Evolutionary conservation across 805 yeast species (phyloP), one percentile per base, ranked within the genome.

Genomic region (Blastobotrys parvus): DNA sequence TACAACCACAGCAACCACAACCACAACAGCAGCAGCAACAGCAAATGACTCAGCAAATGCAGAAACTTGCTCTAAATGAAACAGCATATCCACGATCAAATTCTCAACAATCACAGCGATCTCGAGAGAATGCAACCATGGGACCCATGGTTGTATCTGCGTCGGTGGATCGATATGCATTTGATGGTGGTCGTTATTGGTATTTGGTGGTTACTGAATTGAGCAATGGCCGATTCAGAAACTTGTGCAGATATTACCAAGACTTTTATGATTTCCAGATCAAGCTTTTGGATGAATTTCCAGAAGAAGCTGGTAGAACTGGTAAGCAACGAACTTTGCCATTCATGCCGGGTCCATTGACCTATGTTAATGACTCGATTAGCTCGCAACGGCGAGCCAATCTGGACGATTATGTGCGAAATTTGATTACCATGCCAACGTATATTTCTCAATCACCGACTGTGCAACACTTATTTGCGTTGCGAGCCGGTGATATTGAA

Each of bases 251-350:
- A 46, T 89, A 75, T 64, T 92, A 92, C 64, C 96, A 90, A 61
- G 98, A 92, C 65, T 92, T 92, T 59, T 92, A 89, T 62, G 95
- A 92, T 60, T 75, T 89, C 59, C 98, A 92, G 60, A 88, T 88
- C 41, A 77, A 73, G 48, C 68, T 92, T 40, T 69, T 90, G 40
- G 92, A 83, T 54, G 71, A 79, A 21, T 92, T 84, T 70, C 97
- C 97, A 5, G 78, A 74, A 47, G 98, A 90, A 62, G 95, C 97
- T 6, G 97, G 97, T 11, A 79, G 86, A 52, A 81, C 79, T 43
- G 83, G 83, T 62, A 70, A 77, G 21, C 77, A 78, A 41, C 77
- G 98, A 50, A 80, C 83, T 23, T 71, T 92, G 45, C 98, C 98
- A 5, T 87, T 81, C 51, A 89, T 92, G 56, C 97, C 98, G 0